Evolutionary conservation across 345 rosid species (phyloP).

Genomic region (Nephelium lappaceum): DNA sequence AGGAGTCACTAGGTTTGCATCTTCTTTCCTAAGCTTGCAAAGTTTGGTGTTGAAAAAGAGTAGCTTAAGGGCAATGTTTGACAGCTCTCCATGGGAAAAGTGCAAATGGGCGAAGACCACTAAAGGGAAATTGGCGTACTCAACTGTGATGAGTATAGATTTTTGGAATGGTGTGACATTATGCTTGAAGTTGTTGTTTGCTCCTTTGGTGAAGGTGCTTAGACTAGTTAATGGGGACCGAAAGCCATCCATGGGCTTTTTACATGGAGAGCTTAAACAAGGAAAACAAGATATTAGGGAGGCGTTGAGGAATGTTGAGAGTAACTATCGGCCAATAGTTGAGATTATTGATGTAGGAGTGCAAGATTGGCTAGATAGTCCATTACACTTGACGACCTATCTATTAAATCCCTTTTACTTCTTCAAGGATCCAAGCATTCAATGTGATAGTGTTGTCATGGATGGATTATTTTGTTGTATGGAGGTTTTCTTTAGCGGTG

Average conservation of each 20-base stretch:
- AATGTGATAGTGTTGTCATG: too few relatives aligned
- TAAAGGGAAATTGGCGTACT: not conserved
- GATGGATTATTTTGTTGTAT: too few relatives aligned
- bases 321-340: not conserved
- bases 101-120: not conserved
- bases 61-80: not conserved
- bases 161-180: not conserved
- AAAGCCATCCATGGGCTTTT: not conserved
- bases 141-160: not conserved
- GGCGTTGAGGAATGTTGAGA: too few relatives aligned
- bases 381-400: too few relatives aligned
- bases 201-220: not conserved
- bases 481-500: too few relatives aligned
- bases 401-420: too few relatives aligned
- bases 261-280: not conserved
- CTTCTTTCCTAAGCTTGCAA: constrained; percentile 1
- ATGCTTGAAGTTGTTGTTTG: not conserved
- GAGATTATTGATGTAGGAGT: not conserved
- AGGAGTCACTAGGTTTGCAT: not conserved
- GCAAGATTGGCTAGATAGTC: not conserved
- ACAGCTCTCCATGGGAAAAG: not conserved
- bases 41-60: not conserved
- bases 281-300: not conserved
- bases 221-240: not conserved
- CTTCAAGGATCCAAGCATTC: too few relatives aligned